phyloP scores from a whole-genome alignment of 208 protist genomes.

The Acanthamoeba lenticulata region DNA sequence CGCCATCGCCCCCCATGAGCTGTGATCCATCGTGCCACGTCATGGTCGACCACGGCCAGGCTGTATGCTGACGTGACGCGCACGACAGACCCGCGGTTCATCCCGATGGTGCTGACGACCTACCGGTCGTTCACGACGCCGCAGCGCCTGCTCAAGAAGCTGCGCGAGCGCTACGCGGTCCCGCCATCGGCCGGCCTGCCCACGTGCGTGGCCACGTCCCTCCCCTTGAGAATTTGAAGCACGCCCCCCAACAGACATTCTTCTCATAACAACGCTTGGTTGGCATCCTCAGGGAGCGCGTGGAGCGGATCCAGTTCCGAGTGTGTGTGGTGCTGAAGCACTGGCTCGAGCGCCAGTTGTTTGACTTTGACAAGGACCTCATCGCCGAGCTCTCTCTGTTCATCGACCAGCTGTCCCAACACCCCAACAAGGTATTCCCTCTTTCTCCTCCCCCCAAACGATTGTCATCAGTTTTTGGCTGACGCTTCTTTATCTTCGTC shows the following conservation, averaged over 20 bases:
- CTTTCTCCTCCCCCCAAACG: not conserved
- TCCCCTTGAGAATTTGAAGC: not conserved
- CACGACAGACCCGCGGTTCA: not conserved
- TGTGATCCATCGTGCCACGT: no score
- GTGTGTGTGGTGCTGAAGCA: constrained; percentile 62
- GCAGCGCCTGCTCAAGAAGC: constrained; percentile 2
- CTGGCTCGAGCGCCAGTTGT: constrained; percentile 29
- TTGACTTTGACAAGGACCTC: constrained; percentile 51
- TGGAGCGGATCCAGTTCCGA: constrained; percentile 27
- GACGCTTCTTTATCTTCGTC: not conserved
- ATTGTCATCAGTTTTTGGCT: not conserved
- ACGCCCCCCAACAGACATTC: not conserved
- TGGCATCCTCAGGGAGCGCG: not conserved
- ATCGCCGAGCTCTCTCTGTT: not conserved
- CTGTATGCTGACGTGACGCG: not conserved
- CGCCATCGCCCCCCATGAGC: not conserved
- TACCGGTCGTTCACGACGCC: constrained; percentile 52
- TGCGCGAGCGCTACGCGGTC: constrained; percentile 57
- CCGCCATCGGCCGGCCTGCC: not conserved
- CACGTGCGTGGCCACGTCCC: not conserved
- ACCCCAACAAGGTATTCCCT: not conserved
- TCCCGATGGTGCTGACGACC: not conserved
- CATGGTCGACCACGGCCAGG: no score
- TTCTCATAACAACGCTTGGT: no score
- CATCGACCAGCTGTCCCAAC: constrained; percentile 28